These are phyloP conservation scores for Phialophora tarda DNA, from an alignment of 2,329 filamentous ascomycete species.

Conservation along the genomic window DNA sequence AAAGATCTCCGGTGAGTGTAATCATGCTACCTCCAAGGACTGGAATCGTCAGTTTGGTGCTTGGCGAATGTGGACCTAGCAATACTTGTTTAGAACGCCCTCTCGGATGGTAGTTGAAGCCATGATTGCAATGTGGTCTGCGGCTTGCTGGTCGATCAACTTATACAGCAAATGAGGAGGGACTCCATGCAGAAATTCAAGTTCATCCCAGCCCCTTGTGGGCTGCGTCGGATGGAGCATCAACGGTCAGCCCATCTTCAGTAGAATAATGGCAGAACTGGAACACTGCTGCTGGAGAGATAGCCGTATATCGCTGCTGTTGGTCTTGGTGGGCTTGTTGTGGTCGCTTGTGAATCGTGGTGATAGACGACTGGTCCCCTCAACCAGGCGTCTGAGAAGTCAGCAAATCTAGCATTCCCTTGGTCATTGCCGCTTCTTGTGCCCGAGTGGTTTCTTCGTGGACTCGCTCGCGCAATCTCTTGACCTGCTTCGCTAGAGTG, in stretches of 20 bases:
- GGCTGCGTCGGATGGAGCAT: not conserved
- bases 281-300: not conserved
- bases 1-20: not conserved
- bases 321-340: not conserved
- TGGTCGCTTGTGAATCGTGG: not conserved
- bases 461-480: conserved; percentile 72
- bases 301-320: not conserved
- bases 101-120: not conserved
- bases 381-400: conserved; percentile 22
- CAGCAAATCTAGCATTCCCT: conserved; percentile 81
- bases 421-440: conserved; percentile 79
- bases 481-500: conserved; percentile 73
- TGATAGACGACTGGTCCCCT: not conserved
- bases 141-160: not conserved
- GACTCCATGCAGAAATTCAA: not conserved
- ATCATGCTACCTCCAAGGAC: not conserved
- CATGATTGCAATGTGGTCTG: not conserved
- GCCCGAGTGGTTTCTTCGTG: conserved; percentile 79
- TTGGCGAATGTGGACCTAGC: not conserved
- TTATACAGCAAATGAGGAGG: not conserved
- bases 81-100: not conserved
- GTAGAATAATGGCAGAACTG: not conserved
- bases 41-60: not conserved
- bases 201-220: not conserved
- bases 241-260: not conserved